Conservation (phyloP, 495 filamentous ascomycete genomes). For the Pseudoneurospora amorphoporcata region DNA sequence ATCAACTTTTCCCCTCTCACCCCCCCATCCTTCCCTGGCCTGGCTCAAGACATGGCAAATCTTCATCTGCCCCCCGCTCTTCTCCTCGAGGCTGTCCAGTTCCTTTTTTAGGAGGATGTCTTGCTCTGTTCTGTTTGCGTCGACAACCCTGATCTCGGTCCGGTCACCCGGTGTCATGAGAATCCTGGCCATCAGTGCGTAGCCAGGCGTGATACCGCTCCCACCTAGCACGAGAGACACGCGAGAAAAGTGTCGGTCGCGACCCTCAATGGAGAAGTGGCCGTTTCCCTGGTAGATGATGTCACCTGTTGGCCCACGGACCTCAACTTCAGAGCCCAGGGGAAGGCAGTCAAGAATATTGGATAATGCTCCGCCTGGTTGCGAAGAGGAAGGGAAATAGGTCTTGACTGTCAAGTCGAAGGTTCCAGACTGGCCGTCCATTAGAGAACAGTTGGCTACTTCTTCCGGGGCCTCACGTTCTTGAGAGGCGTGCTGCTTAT, state of each 20-base stretch:
- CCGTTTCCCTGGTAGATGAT: background rate
- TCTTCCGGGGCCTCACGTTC: background rate
- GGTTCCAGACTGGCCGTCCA: background rate
- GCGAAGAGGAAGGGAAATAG: slow-evolving; percentile 3
- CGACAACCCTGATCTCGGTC: background rate
- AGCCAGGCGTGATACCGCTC: background rate
- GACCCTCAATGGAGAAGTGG: background rate
- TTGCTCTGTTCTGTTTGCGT: background rate
- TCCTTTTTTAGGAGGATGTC: background rate
- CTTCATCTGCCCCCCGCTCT: background rate
- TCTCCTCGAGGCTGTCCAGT: background rate
- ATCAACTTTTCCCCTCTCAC: background rate
- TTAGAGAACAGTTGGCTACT: background rate
- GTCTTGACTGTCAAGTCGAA: slow-evolving; percentile 7
- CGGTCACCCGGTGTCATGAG: background rate
- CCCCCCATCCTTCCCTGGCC: background rate
- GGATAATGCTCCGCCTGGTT: slow-evolving; percentile 5
- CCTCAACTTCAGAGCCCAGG: background rate
- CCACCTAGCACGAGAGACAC: background rate
- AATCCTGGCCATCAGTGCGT: background rate
- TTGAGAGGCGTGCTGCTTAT: background rate
- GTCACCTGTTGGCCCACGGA: background rate
- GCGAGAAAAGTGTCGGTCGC: background rate
- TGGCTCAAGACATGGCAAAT: background rate
- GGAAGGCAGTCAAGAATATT: background rate